Evolutionary conservation across 1,284 basidiomycete species (phyloP).

Genomic region (Fomitopsis betulina): DNA sequence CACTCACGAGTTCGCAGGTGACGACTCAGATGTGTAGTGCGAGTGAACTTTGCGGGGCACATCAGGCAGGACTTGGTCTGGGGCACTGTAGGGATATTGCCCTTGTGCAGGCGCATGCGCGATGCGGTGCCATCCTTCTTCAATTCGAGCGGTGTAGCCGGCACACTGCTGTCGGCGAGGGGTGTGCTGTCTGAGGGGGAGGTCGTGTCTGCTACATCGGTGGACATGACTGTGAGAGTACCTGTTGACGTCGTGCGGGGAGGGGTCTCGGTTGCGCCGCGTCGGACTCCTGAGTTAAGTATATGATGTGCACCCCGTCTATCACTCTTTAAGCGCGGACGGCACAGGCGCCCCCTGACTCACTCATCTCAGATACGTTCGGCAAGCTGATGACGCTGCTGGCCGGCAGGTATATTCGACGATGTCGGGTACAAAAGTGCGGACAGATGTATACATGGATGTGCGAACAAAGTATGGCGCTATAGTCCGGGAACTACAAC

Average conservation of each 20-base stretch:
- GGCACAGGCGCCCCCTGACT: not conserved
- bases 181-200: not conserved
- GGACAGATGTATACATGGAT: not conserved
- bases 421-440: not conserved
- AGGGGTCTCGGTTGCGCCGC: not conserved
- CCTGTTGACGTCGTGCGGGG: not conserved
- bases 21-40: slow-evolving; percentile 53
- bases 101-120: slow-evolving; percentile 31
- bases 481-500: not conserved
- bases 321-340: not conserved
- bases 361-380: not conserved
- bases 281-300: not conserved
- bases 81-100: slow-evolving; percentile 32
- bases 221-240: slow-evolving; percentile 4
- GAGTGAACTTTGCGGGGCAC: slow-evolving; percentile 54
- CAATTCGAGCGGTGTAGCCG: slow-evolving; percentile 10
- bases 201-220: slow-evolving; percentile 18
- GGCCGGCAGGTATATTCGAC: not conserved
- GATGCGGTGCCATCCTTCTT: slow-evolving; percentile 24
- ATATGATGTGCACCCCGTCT: too few relatives aligned
- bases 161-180: not conserved
- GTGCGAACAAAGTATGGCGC: not conserved
- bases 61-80: slow-evolving; percentile 50
- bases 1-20: slow-evolving; percentile 40
- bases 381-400: not conserved